phyloP scores from a whole-genome alignment of 768 basidiomycete species.

The Gymnopilus junonius region DNA sequence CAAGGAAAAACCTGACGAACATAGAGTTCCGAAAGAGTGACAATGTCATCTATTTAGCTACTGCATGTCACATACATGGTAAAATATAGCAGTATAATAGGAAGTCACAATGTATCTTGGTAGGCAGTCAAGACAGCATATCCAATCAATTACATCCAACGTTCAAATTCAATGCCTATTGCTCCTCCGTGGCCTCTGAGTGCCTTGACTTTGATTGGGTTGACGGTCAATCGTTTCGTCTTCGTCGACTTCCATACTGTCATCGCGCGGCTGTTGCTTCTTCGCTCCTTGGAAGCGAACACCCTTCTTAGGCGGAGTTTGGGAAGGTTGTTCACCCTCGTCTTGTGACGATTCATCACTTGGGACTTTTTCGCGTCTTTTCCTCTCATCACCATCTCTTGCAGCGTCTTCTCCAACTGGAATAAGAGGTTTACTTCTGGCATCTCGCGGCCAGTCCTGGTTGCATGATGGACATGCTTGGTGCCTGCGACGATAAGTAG shows the following conservation, averaged over 20 bases:
- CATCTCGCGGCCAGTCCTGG: conserved; percentile 62
- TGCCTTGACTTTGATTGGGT: conserved; percentile 25
- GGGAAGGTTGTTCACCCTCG: conserved; percentile 37
- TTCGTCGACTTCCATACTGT: conserved; percentile 43
- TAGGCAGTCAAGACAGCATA: neutral
- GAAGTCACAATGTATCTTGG: neutral
- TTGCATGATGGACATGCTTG: conserved; percentile 60
- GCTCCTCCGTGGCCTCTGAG: conserved; percentile 30
- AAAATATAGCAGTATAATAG: conserved; percentile 7
- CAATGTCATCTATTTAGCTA: conserved; percentile 1
- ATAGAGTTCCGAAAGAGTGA: conserved; percentile 41
- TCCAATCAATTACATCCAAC: neutral
- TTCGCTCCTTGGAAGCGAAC: conserved; percentile 12
- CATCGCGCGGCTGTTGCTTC: conserved; percentile 22
- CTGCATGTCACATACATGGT: conserved; percentile 7
- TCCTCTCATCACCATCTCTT: conserved; percentile 59
- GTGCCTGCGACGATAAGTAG: conserved; percentile 45
- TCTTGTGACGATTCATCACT: conserved; percentile 51
- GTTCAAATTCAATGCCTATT: conserved; percentile 22
- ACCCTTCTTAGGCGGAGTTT: conserved; percentile 26
- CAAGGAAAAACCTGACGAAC: conserved; percentile 37
- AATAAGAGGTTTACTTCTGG: conserved; percentile 46
- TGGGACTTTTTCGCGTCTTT: conserved; percentile 36
- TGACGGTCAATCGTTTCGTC: conserved; percentile 12
- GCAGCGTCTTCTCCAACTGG: conserved; percentile 75